Conservation (phyloP, 495 filamentous ascomycete genomes). For the Podospora sp. region DNA sequence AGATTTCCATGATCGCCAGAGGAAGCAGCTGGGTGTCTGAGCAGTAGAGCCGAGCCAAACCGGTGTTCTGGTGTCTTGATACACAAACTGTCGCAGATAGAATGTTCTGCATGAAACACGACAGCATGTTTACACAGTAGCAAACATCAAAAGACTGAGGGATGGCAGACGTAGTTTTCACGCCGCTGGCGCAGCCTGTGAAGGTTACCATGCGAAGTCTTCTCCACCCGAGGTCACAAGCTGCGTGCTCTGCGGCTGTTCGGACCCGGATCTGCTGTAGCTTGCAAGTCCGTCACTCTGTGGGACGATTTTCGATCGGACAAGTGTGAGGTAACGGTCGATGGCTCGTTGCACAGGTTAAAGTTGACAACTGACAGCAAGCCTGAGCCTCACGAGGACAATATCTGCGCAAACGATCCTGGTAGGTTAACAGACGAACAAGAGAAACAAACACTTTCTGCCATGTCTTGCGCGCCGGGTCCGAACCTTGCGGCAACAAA, state of each 20-base stretch:
- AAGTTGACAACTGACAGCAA: conserved; percentile 4
- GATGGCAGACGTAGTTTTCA: background rate
- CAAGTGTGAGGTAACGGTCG: background rate
- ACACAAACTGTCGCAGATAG: conserved; percentile 9
- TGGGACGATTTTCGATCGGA: background rate
- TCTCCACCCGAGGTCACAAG: background rate
- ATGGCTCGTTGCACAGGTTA: background rate
- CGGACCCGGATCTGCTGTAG: conserved; percentile 4
- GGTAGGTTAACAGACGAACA: background rate
- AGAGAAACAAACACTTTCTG: background rate
- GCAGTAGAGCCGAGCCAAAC: conserved; percentile 4
- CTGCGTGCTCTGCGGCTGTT: background rate
- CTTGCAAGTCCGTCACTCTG: background rate
- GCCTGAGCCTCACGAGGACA: background rate
- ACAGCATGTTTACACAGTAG: conserved; percentile 3
- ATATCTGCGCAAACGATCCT: background rate
- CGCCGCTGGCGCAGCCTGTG: background rate
- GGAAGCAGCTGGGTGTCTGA: background rate
- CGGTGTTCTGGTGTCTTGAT: conserved; percentile 10
- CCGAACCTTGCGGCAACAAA: background rate
- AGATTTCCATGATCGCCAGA: conserved; percentile 1
- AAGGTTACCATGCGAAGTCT: background rate
- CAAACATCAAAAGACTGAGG: background rate
- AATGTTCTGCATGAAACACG: background rate
- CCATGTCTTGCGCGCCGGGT: background rate